Percentiles rank a stretch among this genome's conserved stretches.
phyloP scores from a whole-genome alignment of 176 grass and related monocot genomes.

The bread wheat (Triticum aestivum) region DNA sequence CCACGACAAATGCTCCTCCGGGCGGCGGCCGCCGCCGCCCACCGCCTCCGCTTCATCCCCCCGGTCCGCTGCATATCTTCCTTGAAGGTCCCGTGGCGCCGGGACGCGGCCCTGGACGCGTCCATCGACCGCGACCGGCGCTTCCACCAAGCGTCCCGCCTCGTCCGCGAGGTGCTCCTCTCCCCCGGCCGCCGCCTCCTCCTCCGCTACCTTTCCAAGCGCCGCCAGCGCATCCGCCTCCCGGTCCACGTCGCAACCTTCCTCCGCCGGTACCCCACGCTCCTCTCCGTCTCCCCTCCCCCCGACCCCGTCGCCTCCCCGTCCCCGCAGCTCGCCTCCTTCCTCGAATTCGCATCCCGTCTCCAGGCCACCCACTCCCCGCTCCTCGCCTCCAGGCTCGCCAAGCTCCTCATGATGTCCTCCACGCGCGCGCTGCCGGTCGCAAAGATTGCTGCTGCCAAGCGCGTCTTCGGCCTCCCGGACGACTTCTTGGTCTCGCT shows the following conservation, averaged over 20 bases:
- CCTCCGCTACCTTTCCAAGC: slow-evolving; percentile 75
- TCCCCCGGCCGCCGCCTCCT: slow-evolving; percentile 54
- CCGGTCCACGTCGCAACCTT: slow-evolving; percentile 56
- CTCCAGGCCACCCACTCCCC: slow-evolving; percentile 40
- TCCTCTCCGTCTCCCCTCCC: slow-evolving; percentile 59
- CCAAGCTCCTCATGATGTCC: slow-evolving; percentile 92
- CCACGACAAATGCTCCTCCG: slow-evolving; percentile 20
- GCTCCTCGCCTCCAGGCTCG: slow-evolving; percentile 56
- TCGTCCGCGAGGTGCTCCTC: slow-evolving; percentile 81
- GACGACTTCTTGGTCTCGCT: slow-evolving; percentile 70
- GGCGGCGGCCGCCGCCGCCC: not conserved
- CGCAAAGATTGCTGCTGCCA: slow-evolving; percentile 61
- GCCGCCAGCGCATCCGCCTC: slow-evolving; percentile 61
- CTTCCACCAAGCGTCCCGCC: slow-evolving; percentile 43
- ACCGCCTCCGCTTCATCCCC: not conserved
- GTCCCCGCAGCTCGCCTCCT: slow-evolving; percentile 51
- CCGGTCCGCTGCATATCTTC: slow-evolving; percentile 31
- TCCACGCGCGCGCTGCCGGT: slow-evolving; percentile 51
- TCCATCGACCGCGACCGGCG: slow-evolving; percentile 66
- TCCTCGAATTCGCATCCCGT: slow-evolving; percentile 42
- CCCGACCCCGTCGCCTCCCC: slow-evolving; percentile 58
- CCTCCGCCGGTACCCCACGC: slow-evolving; percentile 69
- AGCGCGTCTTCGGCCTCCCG: slow-evolving; percentile 80
- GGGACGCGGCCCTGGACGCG: slow-evolving; percentile 55
- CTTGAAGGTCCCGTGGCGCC: slow-evolving; percentile 73